Evolutionary conservation across 805 yeast genomes (phyloP), one percentile per base, ranked within the genome.

Genomic region (Monosporozyma aerobia): DNA sequence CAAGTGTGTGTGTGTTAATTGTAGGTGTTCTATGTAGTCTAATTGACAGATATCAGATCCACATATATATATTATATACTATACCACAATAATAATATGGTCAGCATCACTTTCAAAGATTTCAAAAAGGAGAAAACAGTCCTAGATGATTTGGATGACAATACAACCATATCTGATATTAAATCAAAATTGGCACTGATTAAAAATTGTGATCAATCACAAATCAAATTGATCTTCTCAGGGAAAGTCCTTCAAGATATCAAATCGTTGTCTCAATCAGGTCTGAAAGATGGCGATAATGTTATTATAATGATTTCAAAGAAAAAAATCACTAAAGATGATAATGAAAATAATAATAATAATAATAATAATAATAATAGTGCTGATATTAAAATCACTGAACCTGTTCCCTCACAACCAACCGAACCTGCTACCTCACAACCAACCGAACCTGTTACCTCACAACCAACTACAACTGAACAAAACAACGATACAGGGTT

Each of bases 301-400:
- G 82, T 94, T 51, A 90, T 94, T 53, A 92, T 90, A 69, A 92
- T 94, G 98, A 79, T 90, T 50, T 79, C 90, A 41, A 81, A 80
- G 68, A 70, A 75, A 45, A 73, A 74, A 61, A 65, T 68, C 39
- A 53, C 69, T 1, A 50, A 59, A n/a, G 33, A 61, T 9, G 48
- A 27, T 8, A 56, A 60, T 5, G 60, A 61, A 2, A 59, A 63
- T 5, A 63, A 62, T 48, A 46, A 52, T 23, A n/a, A n/a, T 1
- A 50, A 59, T n/a, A 35, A 63, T 5, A 63, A 62, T 48, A 46
- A 52, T 5, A 60, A 61, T 2, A 59, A 63, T 6, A 63, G 61
- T 48, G 44, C 52, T 23, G 29, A 47, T 14, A 25, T 43, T 25
- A 23, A 37, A 7, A 22, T 35, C 19, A 47, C 49, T 47, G 51